Percentiles rank a stretch among this genome's conserved stretches.
Conservation (phyloP, 2,329 filamentous ascomycete genomes). For the Monilinia fructigena region DNA sequence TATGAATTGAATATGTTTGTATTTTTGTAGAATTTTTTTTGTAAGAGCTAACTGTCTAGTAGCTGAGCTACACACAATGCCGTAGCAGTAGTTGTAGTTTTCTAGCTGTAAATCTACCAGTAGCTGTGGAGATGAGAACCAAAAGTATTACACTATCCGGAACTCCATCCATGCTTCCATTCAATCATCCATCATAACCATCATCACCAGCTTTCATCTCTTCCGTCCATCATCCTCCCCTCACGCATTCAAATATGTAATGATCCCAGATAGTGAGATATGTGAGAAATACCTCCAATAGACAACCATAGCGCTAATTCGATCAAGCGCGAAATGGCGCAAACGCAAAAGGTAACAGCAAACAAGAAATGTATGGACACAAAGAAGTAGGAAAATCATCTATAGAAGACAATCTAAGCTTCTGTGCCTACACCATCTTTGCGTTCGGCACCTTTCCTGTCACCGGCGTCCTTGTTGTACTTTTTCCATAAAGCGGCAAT, state of each 20-base stretch:
- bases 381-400: slow-evolving; percentile 8
- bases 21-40: neutral
- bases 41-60: neutral
- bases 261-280: neutral
- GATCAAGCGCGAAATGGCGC: slow-evolving; percentile 25
- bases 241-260: neutral
- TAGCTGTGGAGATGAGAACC: neutral
- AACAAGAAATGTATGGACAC: neutral
- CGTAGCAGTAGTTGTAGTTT: neutral
- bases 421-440: slow-evolving; percentile 40
- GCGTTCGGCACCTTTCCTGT: slow-evolving; percentile 37
- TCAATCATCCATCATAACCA: slow-evolving; percentile 12
- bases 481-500: slow-evolving; percentile 44
- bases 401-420: slow-evolving; percentile 25
- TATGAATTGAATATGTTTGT: neutral
- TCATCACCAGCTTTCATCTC: neutral
- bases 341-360: slow-evolving; percentile 22
- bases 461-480: slow-evolving; percentile 41
- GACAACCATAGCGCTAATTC: slow-evolving; percentile 15
- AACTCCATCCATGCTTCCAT: slow-evolving; percentile 4
- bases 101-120: neutral
- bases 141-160: slow-evolving; percentile 1
- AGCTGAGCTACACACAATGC: neutral
- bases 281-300: neutral
- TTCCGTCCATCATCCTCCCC: neutral